These are phyloP conservation scores for Aquilaria yunnanensis DNA, from an alignment of 345 rosid species.

Conservation along the genomic window DNA sequence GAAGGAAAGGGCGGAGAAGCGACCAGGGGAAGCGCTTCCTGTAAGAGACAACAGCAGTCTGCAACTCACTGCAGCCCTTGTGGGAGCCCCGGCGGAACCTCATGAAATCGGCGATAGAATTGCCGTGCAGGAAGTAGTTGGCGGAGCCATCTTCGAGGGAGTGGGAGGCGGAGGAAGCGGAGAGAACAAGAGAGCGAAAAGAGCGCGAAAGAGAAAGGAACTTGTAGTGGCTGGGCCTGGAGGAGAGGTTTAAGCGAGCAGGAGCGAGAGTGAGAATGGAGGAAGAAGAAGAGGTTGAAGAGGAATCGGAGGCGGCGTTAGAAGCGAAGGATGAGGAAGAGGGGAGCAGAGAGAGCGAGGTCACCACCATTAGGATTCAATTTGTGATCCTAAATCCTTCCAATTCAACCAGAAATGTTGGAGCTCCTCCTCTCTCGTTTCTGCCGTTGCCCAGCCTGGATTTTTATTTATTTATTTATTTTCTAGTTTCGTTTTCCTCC, in stretches of 20 bases:
- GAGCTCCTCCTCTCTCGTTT: too few species aligned
- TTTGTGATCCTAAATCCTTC: constrained; percentile 6
- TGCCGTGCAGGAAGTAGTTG: constrained; percentile 41
- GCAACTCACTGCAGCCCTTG: constrained; percentile 46
- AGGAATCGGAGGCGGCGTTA: constrained; percentile 20
- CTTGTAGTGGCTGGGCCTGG: constrained; percentile 17
- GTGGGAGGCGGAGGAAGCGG: constrained; percentile 26
- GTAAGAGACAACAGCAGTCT: constrained; percentile 82
- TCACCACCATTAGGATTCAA: constrained; percentile 32
- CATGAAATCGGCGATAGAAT: constrained; percentile 80
- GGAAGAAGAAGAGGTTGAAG: constrained; percentile 28
- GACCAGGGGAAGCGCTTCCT: constrained; percentile 83
- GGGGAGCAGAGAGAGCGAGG: constrained; percentile 35
- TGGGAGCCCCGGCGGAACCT: constrained; percentile 49
- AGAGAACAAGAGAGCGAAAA: constrained; percentile 13
- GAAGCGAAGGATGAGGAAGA: constrained; percentile 23
- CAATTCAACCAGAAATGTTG: neutral
- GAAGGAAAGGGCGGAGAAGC: constrained; percentile 67
- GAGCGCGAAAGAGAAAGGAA: constrained; percentile 5
- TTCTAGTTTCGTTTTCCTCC: too few species aligned
- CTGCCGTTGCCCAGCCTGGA: too few species aligned
- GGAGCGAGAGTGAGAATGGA: constrained; percentile 21
- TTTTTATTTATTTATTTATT: too few species aligned
- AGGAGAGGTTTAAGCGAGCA: constrained; percentile 13
- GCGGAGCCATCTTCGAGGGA: constrained; percentile 41